Percentiles rank a stretch among this genome's conserved stretches.
These are phyloP conservation scores for Venturia aucupariae DNA, from an alignment of 2,329 filamentous ascomycete species.

Conservation along the genomic window DNA sequence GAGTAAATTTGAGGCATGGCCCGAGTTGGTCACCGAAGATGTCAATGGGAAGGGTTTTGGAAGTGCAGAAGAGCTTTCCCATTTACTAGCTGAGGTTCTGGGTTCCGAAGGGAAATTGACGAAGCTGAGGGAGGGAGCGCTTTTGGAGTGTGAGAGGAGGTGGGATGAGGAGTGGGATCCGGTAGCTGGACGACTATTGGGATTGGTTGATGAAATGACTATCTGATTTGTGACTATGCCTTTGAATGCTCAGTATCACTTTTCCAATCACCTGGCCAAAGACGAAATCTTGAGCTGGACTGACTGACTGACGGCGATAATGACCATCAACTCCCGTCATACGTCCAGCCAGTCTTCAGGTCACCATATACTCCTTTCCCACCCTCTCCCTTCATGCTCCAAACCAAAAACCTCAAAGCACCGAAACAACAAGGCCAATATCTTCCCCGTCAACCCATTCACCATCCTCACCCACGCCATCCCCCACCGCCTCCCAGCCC, in stretches of 20 bases:
- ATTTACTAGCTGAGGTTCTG: conserved; percentile 47
- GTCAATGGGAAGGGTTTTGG: conserved; percentile 81
- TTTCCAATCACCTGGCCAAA: no score
- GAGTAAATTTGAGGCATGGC: conserved; percentile 75
- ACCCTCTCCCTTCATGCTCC: no score
- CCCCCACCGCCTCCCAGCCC: background rate
- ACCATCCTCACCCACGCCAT: no score
- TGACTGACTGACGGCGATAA: background rate
- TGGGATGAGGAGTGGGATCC: conserved; percentile 94
- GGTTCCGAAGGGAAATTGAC: conserved; percentile 52
- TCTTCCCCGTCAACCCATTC: no score
- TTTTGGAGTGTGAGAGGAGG: conserved; percentile 60
- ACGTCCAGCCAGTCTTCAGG: no score
- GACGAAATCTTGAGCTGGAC: no score
- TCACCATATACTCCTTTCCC: no score
- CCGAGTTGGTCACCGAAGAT: conserved; percentile 80
- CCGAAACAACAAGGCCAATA: no score
- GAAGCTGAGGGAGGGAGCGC: conserved; percentile 57
- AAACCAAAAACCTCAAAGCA: no score
- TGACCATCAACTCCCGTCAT: background rate
- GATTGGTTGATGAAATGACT: conserved; percentile 18
- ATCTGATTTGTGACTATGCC: background rate
- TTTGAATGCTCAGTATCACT: background rate
- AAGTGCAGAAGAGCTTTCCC: conserved; percentile 52
- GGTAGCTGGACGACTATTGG: conserved; percentile 66